phyloP scores from a whole-genome alignment of 2,329 filamentous ascomycete species.

The Fusarium sp. region DNA sequence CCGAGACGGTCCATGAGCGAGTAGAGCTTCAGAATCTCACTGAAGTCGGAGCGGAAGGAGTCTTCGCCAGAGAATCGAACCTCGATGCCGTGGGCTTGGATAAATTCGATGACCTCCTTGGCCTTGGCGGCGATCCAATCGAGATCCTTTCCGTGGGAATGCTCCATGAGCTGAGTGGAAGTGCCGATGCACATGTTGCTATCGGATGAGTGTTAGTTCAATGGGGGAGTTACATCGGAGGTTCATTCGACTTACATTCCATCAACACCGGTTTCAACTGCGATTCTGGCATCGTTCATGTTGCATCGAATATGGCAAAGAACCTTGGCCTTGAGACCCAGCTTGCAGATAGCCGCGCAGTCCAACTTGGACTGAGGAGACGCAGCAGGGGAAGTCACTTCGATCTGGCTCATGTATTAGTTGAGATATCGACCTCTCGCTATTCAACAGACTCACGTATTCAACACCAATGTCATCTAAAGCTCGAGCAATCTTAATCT shows the following conservation, averaged over 20 bases:
- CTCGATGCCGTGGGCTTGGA: constrained; percentile 42
- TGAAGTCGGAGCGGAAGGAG: constrained; percentile 84
- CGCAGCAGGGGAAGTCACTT: constrained; percentile 87
- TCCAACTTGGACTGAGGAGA: constrained; percentile 87
- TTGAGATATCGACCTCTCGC: accelerated
- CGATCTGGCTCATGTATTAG: constrained; percentile 51
- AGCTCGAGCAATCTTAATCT: constrained; percentile 43
- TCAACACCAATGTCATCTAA: constrained; percentile 66
- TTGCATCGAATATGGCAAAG: constrained; percentile 47
- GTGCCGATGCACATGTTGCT: constrained; percentile 85
- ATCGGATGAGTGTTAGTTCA: not conserved
- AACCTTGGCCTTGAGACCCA: constrained; percentile 79
- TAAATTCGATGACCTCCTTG: constrained; percentile 50
- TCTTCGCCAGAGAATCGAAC: constrained; percentile 76
- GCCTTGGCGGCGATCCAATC: constrained; percentile 78
- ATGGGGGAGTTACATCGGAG: too few species aligned
- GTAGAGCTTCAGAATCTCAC: constrained; percentile 83
- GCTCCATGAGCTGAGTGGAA: constrained; percentile 82
- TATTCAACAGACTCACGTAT: constrained; percentile 22
- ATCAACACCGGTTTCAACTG: constrained; percentile 80
- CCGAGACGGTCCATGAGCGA: constrained; percentile 85
- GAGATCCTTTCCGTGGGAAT: constrained; percentile 92
- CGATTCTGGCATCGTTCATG: constrained; percentile 72
- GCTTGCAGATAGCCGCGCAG: constrained; percentile 93
- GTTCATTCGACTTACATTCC: constrained; percentile 17